Percentiles rank a stretch among this genome's conserved stretches.
phyloP scores from a whole-genome alignment of 1,139 yeast genomes.

The Keqinozyma sinolaborantium region DNA sequence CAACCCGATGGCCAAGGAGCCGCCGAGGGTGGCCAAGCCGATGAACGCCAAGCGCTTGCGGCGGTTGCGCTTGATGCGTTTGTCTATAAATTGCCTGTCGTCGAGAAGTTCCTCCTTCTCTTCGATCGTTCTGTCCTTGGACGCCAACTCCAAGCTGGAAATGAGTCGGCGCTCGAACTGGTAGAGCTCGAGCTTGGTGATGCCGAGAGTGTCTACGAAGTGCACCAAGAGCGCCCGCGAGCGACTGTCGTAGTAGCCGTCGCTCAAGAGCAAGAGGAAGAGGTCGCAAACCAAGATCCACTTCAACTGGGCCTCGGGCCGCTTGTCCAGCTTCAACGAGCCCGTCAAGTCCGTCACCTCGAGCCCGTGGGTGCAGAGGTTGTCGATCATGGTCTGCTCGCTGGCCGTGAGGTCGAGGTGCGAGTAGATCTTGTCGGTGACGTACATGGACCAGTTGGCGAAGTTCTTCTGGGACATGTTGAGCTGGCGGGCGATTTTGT shows the following conservation, averaged over 20 bases:
- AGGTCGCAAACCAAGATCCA: conserved; percentile 95
- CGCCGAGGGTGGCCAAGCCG: conserved; percentile 96
- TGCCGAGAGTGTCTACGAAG: conserved; percentile 62
- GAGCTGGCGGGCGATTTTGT: conserved; percentile 54
- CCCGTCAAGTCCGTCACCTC: conserved; percentile 67
- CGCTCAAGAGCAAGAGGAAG: conserved; percentile 73
- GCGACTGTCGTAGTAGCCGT: conserved; percentile 85
- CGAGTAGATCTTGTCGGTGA: conserved; percentile 69
- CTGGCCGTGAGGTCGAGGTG: conserved; percentile 73
- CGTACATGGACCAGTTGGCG: conserved; percentile 80
- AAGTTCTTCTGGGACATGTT: conserved; percentile 74
- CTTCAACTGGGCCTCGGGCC: conserved; percentile 42
- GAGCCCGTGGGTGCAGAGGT: conserved; percentile 79
- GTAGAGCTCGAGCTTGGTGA: conserved; percentile 61
- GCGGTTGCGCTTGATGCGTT: conserved; percentile 61
- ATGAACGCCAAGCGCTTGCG: conserved; percentile 77
- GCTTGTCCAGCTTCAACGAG: conserved; percentile 44
- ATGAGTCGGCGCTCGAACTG: conserved; percentile 92
- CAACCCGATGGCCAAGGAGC: conserved; percentile 88
- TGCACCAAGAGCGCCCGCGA: conserved; percentile 70
- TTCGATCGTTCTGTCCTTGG: conserved; percentile 47
- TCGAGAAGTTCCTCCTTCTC: conserved; percentile 71
- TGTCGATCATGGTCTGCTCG: conserved; percentile 87
- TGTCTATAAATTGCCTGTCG: conserved; percentile 68
- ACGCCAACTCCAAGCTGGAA: conserved; percentile 85